Evolutionary conservation across 176 grass and related monocot species (phyloP).

Genomic region (Luzula sylvatica): DNA sequence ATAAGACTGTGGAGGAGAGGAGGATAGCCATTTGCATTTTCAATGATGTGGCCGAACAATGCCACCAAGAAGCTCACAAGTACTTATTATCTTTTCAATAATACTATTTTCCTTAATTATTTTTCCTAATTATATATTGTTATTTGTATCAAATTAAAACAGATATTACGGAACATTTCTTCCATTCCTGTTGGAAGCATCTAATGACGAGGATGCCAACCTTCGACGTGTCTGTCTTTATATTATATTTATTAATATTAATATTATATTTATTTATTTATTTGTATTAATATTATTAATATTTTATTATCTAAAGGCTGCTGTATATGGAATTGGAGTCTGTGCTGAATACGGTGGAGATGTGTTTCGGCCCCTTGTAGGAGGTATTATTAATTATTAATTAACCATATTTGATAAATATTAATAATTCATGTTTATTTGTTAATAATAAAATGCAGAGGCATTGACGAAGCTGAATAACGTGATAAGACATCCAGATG

Average conservation of each 20-base stretch:
- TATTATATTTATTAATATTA: constrained; percentile 8
- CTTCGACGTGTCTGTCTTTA: constrained; percentile 72
- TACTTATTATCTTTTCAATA: constrained; percentile 17
- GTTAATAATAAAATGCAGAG: constrained; percentile 38
- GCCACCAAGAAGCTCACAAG: constrained; percentile 66
- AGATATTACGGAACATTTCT: constrained; percentile 97
- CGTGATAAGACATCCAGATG: constrained; percentile 75
- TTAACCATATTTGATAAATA: not conserved
- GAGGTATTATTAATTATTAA: too few species aligned
- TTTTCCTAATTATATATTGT: constrained; percentile 7
- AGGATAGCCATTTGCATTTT: constrained; percentile 99
- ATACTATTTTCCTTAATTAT: not conserved
- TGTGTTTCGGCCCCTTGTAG: constrained; percentile 77
- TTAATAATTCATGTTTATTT: not conserved
- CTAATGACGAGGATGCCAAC: constrained; percentile 86
- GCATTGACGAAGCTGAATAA: constrained; percentile 85
- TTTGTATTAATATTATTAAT: not conserved
- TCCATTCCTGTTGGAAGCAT: constrained; percentile 89
- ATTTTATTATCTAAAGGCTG: constrained; percentile 43
- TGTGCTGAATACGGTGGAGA: constrained; percentile 88
- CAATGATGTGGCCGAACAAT: constrained; percentile 96
- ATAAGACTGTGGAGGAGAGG: constrained; percentile 95
- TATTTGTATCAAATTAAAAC: constrained; percentile 19
- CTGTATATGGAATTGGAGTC: constrained; percentile 95
- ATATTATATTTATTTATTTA: constrained; percentile 11